Percentiles rank a stretch among this genome's conserved stretches.
These are phyloP conservation scores for Schizosaccharomyces japonicus DNA, from an alignment of 805 yeast species.

Conservation along the genomic window DNA sequence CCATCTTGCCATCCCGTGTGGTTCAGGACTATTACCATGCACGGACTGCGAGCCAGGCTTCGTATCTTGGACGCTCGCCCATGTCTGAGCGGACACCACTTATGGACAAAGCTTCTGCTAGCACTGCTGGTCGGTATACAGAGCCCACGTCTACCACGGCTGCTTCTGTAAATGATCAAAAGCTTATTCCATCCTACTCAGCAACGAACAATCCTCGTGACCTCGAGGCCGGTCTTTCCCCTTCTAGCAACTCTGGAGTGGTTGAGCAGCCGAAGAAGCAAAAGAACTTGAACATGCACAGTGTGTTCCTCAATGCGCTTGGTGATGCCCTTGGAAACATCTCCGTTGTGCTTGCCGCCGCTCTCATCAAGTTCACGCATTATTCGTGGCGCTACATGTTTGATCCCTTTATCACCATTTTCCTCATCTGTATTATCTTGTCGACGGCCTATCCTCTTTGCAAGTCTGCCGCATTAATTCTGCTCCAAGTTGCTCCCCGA, in stretches of 20 bases:
- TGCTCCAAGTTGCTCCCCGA: slow-evolving; percentile 79
- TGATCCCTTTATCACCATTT: slow-evolving; percentile 67
- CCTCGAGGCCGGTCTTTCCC: slow-evolving; percentile 7
- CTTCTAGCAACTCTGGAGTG: slow-evolving; percentile 10
- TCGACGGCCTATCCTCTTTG: slow-evolving; percentile 81
- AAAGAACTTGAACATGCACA: slow-evolving; percentile 70
- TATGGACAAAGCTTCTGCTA: no score
- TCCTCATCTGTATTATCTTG: slow-evolving; percentile 72
- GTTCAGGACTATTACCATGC: slow-evolving; percentile 6
- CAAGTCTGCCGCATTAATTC: slow-evolving; percentile 58
- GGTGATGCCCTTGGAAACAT: slow-evolving; percentile 92
- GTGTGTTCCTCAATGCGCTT: slow-evolving; percentile 80
- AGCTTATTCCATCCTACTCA: no score
- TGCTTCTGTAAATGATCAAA: no score
- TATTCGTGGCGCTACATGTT: slow-evolving; percentile 66
- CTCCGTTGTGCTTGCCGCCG: slow-evolving; percentile 75
- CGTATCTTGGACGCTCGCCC: slow-evolving; percentile 19
- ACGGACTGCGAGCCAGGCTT: slow-evolving; percentile 15
- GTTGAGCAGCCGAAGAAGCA: neutral
- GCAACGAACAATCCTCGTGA: slow-evolving; percentile 10
- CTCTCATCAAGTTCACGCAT: slow-evolving; percentile 83
- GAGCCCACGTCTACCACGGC: no score
- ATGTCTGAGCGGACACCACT: no score
- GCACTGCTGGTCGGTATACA: no score
- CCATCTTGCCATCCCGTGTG: slow-evolving; percentile 5